Percentiles rank a stretch among this genome's conserved stretches.
phyloP scores from a whole-genome alignment of 768 basidiomycete genomes.

The Hericium coralloides region DNA sequence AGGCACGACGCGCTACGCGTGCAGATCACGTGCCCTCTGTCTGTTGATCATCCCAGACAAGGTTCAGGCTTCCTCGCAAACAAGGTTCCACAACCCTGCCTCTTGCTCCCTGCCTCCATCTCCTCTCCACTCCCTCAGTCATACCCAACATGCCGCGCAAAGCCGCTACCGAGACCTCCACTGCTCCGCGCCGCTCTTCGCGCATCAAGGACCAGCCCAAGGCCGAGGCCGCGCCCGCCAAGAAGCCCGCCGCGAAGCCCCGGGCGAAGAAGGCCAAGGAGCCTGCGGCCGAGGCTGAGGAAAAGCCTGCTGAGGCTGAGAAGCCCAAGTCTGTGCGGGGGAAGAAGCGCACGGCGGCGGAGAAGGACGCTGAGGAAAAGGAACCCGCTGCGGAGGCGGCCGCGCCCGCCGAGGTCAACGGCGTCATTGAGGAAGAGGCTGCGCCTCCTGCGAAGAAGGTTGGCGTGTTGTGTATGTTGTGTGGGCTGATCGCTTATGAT shows the following conservation, averaged over 20 bases:
- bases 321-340: conserved; percentile 36
- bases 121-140: conserved; percentile 1
- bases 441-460: conserved; percentile 63
- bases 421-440: conserved; percentile 22
- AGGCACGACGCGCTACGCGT: conserved; percentile 1
- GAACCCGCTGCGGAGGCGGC: neutral
- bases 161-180: conserved; percentile 39
- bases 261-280: conserved; percentile 35
- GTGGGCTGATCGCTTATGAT: neutral
- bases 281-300: conserved; percentile 30
- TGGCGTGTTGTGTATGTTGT: conserved; percentile 4
- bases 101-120: conserved; percentile 13
- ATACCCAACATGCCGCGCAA: conserved; percentile 56
- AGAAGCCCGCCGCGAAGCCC: conserved; percentile 61
- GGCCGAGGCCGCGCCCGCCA: conserved; percentile 36
- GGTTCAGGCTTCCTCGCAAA: conserved; percentile 12
- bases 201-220: conserved; percentile 71
- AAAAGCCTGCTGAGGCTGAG: conserved; percentile 20
- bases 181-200: conserved; percentile 60
- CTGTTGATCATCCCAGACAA: conserved; percentile 8
- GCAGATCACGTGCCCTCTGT: conserved; percentile 2
- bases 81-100: conserved; percentile 10
- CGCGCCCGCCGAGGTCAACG: conserved; percentile 27
- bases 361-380: conserved; percentile 29
- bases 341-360: conserved; percentile 44